These are phyloP conservation scores for Fusarium proliferatum DNA, from an alignment of 2,329 filamentous ascomycete species.

Conservation along the genomic window DNA sequence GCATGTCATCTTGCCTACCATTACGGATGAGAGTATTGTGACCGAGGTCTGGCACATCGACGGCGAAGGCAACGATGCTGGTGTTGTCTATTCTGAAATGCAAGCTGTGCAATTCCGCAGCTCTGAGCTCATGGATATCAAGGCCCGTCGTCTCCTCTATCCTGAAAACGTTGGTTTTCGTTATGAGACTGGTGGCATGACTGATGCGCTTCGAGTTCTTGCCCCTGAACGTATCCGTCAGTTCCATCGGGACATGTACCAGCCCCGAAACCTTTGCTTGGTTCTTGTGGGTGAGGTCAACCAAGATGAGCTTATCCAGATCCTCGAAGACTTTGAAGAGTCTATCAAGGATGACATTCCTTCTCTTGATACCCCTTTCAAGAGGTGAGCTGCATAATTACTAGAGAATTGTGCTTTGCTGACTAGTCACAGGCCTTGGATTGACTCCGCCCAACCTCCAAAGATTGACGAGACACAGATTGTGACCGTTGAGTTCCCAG, in stretches of 20 bases:
- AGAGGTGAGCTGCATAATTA: slow-evolving; percentile 57
- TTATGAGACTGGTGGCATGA: slow-evolving; percentile 98
- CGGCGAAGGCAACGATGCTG: slow-evolving; percentile 92
- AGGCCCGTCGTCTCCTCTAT: slow-evolving; percentile 83
- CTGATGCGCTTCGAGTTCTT: slow-evolving; percentile 86
- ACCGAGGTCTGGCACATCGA: slow-evolving; percentile 98
- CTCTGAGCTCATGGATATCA: slow-evolving; percentile 87
- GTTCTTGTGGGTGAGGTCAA: slow-evolving; percentile 93
- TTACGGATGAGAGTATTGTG: slow-evolving; percentile 92
- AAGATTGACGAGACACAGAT: slow-evolving; percentile 77
- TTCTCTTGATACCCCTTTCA: slow-evolving; percentile 78
- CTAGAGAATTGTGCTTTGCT: not conserved
- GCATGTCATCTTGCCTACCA: slow-evolving; percentile 88
- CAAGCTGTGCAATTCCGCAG: slow-evolving; percentile 91
- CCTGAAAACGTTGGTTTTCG: slow-evolving; percentile 91
- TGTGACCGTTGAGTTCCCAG: slow-evolving; percentile 88
- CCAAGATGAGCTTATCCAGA: slow-evolving; percentile 80
- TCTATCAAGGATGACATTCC: slow-evolving; percentile 87
- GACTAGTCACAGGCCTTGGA: slow-evolving; percentile 72
- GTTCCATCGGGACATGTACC: slow-evolving; percentile 97
- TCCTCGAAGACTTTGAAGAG: slow-evolving; percentile 88
- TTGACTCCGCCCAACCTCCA: slow-evolving; percentile 84
- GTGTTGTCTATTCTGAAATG: slow-evolving; percentile 99
- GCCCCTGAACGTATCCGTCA: slow-evolving; percentile 91
- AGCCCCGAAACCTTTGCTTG: slow-evolving; percentile 93